Conservation (phyloP, 495 filamentous ascomycete genomes). For the Tuber calosporum region DNA sequence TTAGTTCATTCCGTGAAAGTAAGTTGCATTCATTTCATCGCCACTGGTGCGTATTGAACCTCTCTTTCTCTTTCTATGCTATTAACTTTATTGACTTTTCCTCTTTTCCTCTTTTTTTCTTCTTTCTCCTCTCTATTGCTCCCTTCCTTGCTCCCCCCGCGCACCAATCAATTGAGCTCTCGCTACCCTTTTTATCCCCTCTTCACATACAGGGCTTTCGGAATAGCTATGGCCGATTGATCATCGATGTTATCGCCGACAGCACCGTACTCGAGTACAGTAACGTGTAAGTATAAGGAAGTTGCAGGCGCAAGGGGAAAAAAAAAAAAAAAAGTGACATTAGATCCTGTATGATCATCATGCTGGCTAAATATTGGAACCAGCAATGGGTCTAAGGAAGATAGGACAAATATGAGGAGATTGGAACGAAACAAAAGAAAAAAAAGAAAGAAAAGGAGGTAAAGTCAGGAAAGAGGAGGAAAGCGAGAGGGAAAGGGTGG, state of each 20-base stretch:
- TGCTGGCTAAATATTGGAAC: slow-evolving; percentile 28
- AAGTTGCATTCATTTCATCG: slow-evolving; percentile 41
- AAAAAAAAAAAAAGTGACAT: neutral
- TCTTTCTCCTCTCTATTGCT: neutral
- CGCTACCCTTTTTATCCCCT: slow-evolving; percentile 9
- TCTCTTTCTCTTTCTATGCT: slow-evolving; percentile 25
- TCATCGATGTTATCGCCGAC: neutral
- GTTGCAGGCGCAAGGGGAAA: neutral
- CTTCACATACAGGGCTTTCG: neutral
- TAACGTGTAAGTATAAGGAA: neutral
- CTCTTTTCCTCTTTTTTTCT: slow-evolving; percentile 3
- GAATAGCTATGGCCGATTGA: slow-evolving; percentile 5
- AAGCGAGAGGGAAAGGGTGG: neutral
- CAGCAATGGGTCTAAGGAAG: slow-evolving; percentile 4
- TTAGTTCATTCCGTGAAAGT: neutral
- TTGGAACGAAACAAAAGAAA: slow-evolving; percentile 2
- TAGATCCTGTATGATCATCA: neutral
- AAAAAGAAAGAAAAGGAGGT: slow-evolving; percentile 9
- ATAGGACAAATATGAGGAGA: neutral
- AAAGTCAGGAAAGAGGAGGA: slow-evolving; percentile 7
- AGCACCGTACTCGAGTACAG: no score
- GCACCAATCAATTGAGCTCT: slow-evolving; percentile 25
- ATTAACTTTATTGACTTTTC: slow-evolving; percentile 8
- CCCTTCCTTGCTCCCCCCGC: slow-evolving; percentile 19
- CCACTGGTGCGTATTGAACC: slow-evolving; percentile 13